A percentile compares a stretch with the other conserved stretches of the same genome.
Evolutionary conservation across 345 rosid species (phyloP).

Genomic region (Citrus sinensis): DVS_A1.0 CM039163.1:12995501-12996000

Average conservation of each 20-base stretch:
- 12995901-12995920: not conserved
- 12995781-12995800: not conserved
- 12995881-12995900: not conserved
- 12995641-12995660: constrained; percentile 7
- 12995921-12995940: not conserved
- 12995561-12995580: constrained; percentile 13
- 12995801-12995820: not conserved
- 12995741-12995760: not conserved
- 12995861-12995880: not conserved
- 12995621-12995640: constrained; percentile 16
- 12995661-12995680: constrained; percentile 13
- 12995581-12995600: not conserved
- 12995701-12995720: constrained; percentile 17
- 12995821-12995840: not conserved
- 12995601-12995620: constrained; percentile 7
- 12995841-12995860: not conserved
- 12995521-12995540: not conserved
- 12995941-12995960: not conserved
- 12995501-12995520: constrained; percentile 15
- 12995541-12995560: constrained; percentile 18
- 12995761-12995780: constrained; percentile 5
- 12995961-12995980: not conserved
- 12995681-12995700: constrained; percentile 18
- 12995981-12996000: not conserved
- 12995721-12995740: constrained; percentile 13